These are phyloP conservation scores for Astrocystis sublimbata DNA, from an alignment of 495 filamentous ascomycete species.

Conservation along the genomic window DNA sequence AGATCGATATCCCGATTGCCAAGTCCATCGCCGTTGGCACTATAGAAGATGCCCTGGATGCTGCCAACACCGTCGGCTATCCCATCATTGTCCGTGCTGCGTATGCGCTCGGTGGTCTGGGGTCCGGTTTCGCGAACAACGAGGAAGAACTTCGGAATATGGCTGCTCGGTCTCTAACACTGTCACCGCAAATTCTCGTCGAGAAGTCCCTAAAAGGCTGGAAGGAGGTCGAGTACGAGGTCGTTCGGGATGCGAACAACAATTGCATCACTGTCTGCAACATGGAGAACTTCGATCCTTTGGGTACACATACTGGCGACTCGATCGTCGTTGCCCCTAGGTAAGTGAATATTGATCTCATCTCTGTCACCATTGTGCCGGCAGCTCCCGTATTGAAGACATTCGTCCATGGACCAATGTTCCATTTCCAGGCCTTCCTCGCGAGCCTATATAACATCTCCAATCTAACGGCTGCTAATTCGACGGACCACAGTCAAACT, in stretches of 20 bases:
- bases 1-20: slow-evolving; percentile 96
- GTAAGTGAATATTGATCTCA: neutral
- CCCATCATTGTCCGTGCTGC: slow-evolving; percentile 97
- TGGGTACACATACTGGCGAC: slow-evolving; percentile 96
- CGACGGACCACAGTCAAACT: slow-evolving; percentile 65
- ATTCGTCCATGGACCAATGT: neutral
- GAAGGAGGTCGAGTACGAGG: slow-evolving; percentile 99
- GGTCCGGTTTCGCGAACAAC: slow-evolving; percentile 95
- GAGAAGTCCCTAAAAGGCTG: slow-evolving; percentile 99
- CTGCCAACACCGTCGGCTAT: slow-evolving; percentile 85
- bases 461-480: neutral
- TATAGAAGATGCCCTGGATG: slow-evolving; percentile 85
- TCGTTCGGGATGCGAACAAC: slow-evolving; percentile 89
- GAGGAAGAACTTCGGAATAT: slow-evolving; percentile 89
- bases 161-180: slow-evolving; percentile 86
- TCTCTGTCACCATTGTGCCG: neutral
- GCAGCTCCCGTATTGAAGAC: neutral
- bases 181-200: slow-evolving; percentile 95
- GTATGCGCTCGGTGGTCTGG: slow-evolving; percentile 92
- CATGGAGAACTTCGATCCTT: slow-evolving; percentile 99
- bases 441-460: neutral
- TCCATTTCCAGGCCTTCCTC: neutral
- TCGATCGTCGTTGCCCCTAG: slow-evolving; percentile 90
- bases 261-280: slow-evolving; percentile 99
- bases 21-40: slow-evolving; percentile 90